phyloP scores from a whole-genome alignment of 257 asterid species.

The Scutellaria galericulata region DNA sequence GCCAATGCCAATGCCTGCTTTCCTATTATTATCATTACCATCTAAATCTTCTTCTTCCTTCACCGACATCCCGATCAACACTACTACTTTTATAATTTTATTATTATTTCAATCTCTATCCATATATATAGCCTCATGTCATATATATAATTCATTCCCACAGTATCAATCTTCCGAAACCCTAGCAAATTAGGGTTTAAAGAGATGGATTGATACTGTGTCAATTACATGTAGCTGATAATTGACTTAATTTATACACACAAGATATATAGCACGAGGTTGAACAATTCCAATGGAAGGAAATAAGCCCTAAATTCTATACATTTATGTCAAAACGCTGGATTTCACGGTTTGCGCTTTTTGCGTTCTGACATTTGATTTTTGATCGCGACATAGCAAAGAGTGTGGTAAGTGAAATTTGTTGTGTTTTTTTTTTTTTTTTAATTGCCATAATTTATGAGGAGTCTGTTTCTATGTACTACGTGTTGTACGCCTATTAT shows the following conservation, averaged over 20 bases:
- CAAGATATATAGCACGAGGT: not conserved
- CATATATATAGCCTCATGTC: too few species aligned
- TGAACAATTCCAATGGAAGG: constrained; percentile 8
- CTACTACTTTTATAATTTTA: too few species aligned
- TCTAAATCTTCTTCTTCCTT: constrained; percentile 27
- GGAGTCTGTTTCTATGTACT: too few species aligned
- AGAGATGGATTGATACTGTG: constrained; percentile 61
- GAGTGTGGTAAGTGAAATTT: not conserved
- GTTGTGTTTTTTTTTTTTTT: not conserved
- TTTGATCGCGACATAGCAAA: not conserved
- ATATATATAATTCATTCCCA: constrained; percentile 27
- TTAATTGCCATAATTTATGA: too few species aligned
- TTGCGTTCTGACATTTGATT: constrained; percentile 33
- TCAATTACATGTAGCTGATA: constrained; percentile 21
- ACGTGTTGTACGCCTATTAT: too few species aligned
- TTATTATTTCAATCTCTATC: too few species aligned
- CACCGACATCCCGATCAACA: not conserved
- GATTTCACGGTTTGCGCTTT: constrained; percentile 27
- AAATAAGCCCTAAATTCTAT: not conserved
- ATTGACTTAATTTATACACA: not conserved
- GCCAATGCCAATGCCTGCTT: not conserved
- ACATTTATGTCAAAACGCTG: not conserved
- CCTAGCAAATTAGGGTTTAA: constrained; percentile 54
- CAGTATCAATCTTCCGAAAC: constrained; percentile 65
- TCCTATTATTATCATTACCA: not conserved